These are phyloP conservation scores for Carex pumila DNA, from an alignment of 176 grass and related monocot genomes.

Conservation along the genomic window DNA sequence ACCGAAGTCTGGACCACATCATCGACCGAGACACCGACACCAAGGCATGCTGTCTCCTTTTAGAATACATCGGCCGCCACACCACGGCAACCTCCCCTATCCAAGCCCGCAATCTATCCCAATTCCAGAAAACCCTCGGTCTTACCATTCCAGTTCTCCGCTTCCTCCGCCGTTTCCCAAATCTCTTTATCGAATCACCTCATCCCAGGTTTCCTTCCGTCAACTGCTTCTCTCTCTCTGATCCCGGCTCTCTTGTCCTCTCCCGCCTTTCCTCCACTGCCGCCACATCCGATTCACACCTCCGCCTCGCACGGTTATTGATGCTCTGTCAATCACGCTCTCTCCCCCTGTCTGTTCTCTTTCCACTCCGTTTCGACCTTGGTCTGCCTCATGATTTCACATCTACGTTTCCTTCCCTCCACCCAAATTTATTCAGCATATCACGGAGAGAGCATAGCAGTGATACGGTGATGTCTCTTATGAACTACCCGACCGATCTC, in stretches of 20 bases:
- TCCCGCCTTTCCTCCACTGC: conserved; percentile 34
- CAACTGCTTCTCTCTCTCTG: conserved; percentile 62
- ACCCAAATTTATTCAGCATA: conserved; percentile 52
- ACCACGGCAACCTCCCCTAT: conserved; percentile 20
- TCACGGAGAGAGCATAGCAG: conserved; percentile 32
- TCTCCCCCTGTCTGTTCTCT: conserved; percentile 54
- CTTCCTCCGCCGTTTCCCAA: conserved; percentile 88
- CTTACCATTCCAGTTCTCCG: conserved; percentile 76
- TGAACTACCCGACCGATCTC: conserved; percentile 29
- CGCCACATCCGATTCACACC: conserved; percentile 43
- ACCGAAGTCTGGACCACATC: conserved; percentile 85
- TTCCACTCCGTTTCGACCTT: conserved; percentile 81
- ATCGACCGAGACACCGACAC: conserved; percentile 72
- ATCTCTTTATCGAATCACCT: conserved; percentile 57
- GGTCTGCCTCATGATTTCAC: conserved; percentile 69
- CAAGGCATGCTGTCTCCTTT: conserved; percentile 66
- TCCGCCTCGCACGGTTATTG: conserved; percentile 73
- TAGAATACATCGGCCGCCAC: conserved; percentile 64
- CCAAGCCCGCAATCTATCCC: conserved; percentile 56
- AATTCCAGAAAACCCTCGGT: conserved; percentile 63
- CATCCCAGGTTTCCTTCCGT: conserved; percentile 77
- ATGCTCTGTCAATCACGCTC: conserved; percentile 60
- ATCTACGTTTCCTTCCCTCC: conserved; percentile 36
- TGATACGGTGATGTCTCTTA: conserved; percentile 26
- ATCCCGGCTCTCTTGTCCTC: conserved; percentile 40